Evolutionary conservation across 192 early-diverging fungal genomes (phyloP).

Genomic region (Backusella parvicylindrica): DNA sequence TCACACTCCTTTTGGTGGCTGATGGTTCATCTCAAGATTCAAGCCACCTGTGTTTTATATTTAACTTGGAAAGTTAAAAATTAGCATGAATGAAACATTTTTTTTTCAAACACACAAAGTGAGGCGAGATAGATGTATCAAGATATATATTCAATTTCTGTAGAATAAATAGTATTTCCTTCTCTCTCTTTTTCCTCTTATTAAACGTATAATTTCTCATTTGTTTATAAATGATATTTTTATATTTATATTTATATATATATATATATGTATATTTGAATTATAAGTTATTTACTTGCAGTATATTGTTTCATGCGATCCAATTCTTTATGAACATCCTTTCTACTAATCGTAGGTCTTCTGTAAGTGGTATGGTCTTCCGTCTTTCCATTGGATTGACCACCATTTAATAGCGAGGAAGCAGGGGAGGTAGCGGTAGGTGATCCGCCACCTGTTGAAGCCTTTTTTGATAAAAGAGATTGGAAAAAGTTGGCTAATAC

Average conservation of each 20-base stretch:
- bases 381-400: not conserved
- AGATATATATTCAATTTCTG: too few species aligned
- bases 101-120: not conserved
- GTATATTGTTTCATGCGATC: constrained; percentile 28
- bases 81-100: not conserved
- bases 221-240: not conserved
- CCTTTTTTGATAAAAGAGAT: constrained; percentile 68
- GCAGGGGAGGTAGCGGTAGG: not conserved
- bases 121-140: too few species aligned
- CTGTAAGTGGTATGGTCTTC: constrained; percentile 10
- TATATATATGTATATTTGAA: not conserved
- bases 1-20: not conserved
- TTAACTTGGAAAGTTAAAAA: not conserved
- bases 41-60: not conserved
- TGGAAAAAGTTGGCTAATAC: constrained; percentile 91
- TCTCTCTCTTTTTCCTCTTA: not conserved
- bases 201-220: not conserved
- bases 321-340: constrained; percentile 34
- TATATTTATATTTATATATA: not conserved
- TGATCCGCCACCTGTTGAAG: constrained; percentile 9
- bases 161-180: not conserved
- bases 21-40: not conserved
- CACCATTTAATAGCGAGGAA: not conserved
- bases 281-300: not conserved
- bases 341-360: constrained; percentile 22